Base-by-base conservation (phyloP, 768 basidiomycete genomes). In the Serendipita sp. region DNA sequence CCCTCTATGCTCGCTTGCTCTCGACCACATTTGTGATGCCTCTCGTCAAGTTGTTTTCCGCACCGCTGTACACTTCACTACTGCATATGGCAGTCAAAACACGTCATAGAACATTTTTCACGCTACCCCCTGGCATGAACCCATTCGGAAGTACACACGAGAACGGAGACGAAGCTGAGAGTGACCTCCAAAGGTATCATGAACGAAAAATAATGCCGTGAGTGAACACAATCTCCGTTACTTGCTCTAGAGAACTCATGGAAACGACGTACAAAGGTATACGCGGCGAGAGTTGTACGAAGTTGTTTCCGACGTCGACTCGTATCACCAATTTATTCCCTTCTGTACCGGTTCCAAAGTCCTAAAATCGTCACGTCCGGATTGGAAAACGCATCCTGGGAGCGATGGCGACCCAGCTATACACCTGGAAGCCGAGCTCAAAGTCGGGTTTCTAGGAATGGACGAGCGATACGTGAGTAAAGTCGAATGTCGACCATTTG, bases 161-260 rank as follows among this genome's bases (percentile, higher is more conserved):
- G 77, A 1, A 75, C 77, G 64, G 69, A 68, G 7, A 63, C 22
- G 61, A 68, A 34, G 68, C 67, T 34, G 72, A 76, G 65, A 64
- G 69, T 3, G 77, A 79, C 63, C 68, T 75, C 9, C 86, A 89
- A 68, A 80, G 75, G 13, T 94, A 90, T 69, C 83, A 83, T 68
- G 91, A 95, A 69, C 79, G 81, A 65, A 94, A 88, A 76, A 79
- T 93, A 65, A 78, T 97, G 65, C 91, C 90, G 92, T 96, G 72
- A 70, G 90, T 64, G 34, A 45, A 41, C 14, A 60, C 34, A 24
- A 51, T 33, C 14, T 16, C 20, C 31, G 56, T 53, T 65, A 60
- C n/a, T 24, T 26, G 63, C 62, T 62, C 62, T 17, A 62, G 51
- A 51, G 50, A 62, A 64, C 58, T 26, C 48, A 56, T 62, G 65